Conservation (phyloP, 2,329 filamentous ascomycete species). For the Cladophialophora carrionii region DNA sequence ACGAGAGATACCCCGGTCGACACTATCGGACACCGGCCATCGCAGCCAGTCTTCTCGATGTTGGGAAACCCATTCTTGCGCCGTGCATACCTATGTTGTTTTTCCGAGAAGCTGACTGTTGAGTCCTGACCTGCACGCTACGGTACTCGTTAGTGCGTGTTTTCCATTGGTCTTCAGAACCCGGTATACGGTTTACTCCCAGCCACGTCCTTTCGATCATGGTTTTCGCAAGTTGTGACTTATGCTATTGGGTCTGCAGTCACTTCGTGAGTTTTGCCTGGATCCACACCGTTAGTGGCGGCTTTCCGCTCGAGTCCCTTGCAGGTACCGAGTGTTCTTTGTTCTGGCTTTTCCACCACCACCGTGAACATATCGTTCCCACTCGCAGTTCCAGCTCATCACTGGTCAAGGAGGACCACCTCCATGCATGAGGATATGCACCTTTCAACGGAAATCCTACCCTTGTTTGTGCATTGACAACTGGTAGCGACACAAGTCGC, state of each 20-base stretch:
- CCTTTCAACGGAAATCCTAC: not conserved
- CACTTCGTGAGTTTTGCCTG: not conserved
- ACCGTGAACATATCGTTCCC: not conserved
- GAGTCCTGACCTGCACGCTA: not conserved
- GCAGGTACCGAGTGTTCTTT: not conserved
- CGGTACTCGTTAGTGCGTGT: constrained; percentile 8
- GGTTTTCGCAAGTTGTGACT: not conserved
- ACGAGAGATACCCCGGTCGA: constrained; percentile 11
- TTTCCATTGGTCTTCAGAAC: not conserved
- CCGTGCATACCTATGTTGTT: not conserved
- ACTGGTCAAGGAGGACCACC: not conserved
- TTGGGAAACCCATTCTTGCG: constrained; percentile 2
- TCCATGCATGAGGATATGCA: not conserved
- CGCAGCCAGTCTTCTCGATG: not conserved
- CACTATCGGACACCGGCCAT: not conserved
- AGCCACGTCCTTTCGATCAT: constrained; percentile 12
- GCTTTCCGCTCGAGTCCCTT: not conserved
- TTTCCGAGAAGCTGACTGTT: not conserved
- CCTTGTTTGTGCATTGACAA: not conserved
- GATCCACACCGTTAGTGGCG: not conserved
- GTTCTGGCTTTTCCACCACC: not conserved
- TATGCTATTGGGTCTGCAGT: not conserved
- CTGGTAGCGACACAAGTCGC: not conserved
- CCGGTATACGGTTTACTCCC: constrained; percentile 14
- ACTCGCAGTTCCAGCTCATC: not conserved